Conservation (phyloP, 2,329 filamentous ascomycete genomes). For the Aspergillus vadensis region DNA sequence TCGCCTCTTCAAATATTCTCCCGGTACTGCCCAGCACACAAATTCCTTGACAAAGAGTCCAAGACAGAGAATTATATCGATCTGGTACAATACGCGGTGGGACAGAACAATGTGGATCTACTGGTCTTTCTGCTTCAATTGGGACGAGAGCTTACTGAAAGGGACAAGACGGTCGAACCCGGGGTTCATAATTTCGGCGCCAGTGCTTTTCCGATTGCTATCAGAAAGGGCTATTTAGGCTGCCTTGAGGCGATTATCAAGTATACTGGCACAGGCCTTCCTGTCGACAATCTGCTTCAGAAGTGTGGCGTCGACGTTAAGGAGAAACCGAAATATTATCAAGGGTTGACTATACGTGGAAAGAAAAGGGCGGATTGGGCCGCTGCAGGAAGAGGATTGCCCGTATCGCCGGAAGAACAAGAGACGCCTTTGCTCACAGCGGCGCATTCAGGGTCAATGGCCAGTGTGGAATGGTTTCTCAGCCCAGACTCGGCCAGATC, state of each 20-base stretch:
- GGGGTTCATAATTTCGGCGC: constrained; percentile 20
- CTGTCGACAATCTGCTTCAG: constrained; percentile 66
- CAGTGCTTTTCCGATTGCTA: constrained; percentile 43
- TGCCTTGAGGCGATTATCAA: constrained; percentile 62
- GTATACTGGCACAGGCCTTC: constrained; percentile 67
- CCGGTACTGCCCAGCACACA: constrained; percentile 38
- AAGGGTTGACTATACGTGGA: constrained; percentile 74
- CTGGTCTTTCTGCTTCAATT: constrained; percentile 62
- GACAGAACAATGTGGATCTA: constrained; percentile 55
- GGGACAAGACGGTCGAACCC: constrained; percentile 11
- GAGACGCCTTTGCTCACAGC: constrained; percentile 35
- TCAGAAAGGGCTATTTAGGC: constrained; percentile 41
- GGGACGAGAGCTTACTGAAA: constrained; percentile 29
- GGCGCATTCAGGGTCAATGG: constrained; percentile 55
- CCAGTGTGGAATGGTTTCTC: constrained; percentile 74
- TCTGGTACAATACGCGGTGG: constrained; percentile 52
- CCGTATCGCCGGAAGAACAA: background rate
- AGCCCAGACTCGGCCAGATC: constrained; percentile 67
- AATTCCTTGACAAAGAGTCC: constrained; percentile 19
- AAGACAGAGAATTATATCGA: background rate
- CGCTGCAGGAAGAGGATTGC: constrained; percentile 53
- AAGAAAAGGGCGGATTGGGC: constrained; percentile 77
- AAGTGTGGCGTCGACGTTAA: constrained; percentile 64
- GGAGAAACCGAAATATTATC: constrained; percentile 71
- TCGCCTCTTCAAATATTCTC: constrained; percentile 58